phyloP scores from a whole-genome alignment of 345 rosid genomes.

The Eucalyptus cloeziana region DNA sequence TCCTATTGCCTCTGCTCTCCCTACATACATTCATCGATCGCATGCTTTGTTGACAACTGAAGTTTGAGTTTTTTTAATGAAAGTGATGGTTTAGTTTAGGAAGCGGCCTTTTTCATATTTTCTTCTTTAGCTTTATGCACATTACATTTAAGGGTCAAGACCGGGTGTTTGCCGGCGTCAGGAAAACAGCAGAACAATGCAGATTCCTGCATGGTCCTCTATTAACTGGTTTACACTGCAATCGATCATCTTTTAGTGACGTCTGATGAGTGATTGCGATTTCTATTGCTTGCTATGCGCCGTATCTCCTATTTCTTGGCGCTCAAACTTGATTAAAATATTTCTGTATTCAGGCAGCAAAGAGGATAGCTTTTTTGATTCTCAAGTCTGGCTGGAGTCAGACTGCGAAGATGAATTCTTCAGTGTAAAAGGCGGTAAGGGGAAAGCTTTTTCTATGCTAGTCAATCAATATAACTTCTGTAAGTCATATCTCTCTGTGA shows the following conservation, averaged over 20 bases:
- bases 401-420: slow-evolving; percentile 88
- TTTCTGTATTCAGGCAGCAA: slow-evolving; percentile 40
- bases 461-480: background rate
- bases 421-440: slow-evolving; percentile 88
- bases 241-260: background rate
- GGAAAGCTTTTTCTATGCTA: background rate
- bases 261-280: background rate
- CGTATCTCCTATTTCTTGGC: background rate
- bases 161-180: background rate
- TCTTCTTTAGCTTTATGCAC: background rate
- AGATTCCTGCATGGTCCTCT: background rate
- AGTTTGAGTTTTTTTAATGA: background rate
- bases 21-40: background rate
- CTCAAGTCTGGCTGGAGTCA: slow-evolving; percentile 65
- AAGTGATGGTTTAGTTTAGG: background rate
- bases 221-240: background rate
- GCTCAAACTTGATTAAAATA: background rate
- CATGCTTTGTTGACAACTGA: background rate
- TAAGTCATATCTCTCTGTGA: background rate
- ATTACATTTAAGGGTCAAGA: background rate
- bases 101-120: background rate
- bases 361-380: slow-evolving; percentile 79
- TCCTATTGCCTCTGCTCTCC: background rate
- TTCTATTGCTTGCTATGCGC: background rate
- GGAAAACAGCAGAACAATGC: background rate